Percentiles rank a stretch among this genome's conserved stretches.
phyloP scores from a whole-genome alignment of 192 early-diverging fungal genomes.

The Backusella macrospora region DNA sequence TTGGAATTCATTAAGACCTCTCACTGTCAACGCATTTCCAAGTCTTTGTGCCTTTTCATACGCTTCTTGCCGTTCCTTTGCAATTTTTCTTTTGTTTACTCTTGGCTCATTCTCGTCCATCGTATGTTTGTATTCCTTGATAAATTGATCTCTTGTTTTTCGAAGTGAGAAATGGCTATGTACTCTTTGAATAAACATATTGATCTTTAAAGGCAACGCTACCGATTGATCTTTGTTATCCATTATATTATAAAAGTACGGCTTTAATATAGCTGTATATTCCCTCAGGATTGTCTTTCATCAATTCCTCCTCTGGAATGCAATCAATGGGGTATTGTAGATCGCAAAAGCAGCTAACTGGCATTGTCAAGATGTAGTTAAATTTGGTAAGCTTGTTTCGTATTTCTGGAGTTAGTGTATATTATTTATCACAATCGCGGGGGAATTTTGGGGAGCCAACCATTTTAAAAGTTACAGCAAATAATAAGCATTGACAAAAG shows the following conservation, averaged over 20 bases:
- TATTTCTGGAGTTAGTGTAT: conserved; percentile 1
- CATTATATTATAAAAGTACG: background rate
- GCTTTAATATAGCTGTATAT: background rate
- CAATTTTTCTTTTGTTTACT: background rate
- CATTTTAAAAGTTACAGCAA: no score
- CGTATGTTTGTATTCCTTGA: no score
- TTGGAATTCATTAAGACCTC: no score
- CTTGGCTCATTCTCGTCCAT: no score
- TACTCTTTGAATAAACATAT: no score
- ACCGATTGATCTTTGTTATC: no score
- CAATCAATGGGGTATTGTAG: background rate
- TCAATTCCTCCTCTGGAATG: conserved; percentile 2
- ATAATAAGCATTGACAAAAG: no score
- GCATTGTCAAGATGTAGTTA: background rate
- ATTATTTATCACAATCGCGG: background rate
- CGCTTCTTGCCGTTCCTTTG: background rate
- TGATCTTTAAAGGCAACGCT: no score
- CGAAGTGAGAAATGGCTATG: no score
- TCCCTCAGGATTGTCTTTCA: background rate
- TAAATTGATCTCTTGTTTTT: no score
- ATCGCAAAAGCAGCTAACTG: conserved; percentile 3
- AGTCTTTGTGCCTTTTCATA: background rate
- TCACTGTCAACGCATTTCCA: background rate
- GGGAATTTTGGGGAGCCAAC: no score
- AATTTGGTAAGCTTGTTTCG: background rate